Evolutionary conservation across 345 rosid species (phyloP), one percentile per base, ranked within the genome.

Genomic region (Capsella bursapastoris): DNA sequence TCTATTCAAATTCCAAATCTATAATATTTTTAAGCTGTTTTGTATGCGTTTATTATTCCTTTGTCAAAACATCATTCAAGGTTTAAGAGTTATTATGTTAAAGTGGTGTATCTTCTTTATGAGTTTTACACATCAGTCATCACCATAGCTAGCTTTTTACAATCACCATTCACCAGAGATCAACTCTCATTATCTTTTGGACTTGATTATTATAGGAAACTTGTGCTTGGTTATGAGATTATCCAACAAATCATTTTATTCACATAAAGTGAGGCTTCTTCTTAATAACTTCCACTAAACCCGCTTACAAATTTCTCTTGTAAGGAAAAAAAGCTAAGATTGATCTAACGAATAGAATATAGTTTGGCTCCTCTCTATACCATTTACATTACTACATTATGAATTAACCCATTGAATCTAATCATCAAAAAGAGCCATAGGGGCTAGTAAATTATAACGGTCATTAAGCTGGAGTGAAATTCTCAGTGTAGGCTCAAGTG

Each of bases 231-330:
- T 55, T 62, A 38, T 71, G 9, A 50, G 25, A 22, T 41, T 55
- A 44, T 14, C 64, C 65, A 58, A 35, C 34, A 50, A 49, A 14
- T 35, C 34, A n/a, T 16, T 49, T 4, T 16, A 50, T 66, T 71
- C 41, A 70, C 4, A 25, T 48, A 70, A 34, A 57, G 12, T 60
- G 48, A 68, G 51, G 40, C 52, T 53, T 22, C 25, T 22, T 69
- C 57, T 44, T 18, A 18, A 31, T 9, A 49, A 66, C 15, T 44
- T 43, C 6, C 40, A 45, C 45, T 32, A 56, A 56, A 18, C 57
- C 71, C 68, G 57, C 68, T 68, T 75, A 75, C 69, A 60, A 37
- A 34, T 68, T 22, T 22, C 40, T 32, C 41, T 68, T 75, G 79
- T 10, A 68, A 75, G 41, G 31, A 13, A 56, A 68, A 61, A 60